A percentile compares a stretch with the other conserved stretches of the same genome.
Evolutionary conservation across 257 asterid genomes (phyloP).

Genomic region (Haberlea rhodopensis): DNA sequence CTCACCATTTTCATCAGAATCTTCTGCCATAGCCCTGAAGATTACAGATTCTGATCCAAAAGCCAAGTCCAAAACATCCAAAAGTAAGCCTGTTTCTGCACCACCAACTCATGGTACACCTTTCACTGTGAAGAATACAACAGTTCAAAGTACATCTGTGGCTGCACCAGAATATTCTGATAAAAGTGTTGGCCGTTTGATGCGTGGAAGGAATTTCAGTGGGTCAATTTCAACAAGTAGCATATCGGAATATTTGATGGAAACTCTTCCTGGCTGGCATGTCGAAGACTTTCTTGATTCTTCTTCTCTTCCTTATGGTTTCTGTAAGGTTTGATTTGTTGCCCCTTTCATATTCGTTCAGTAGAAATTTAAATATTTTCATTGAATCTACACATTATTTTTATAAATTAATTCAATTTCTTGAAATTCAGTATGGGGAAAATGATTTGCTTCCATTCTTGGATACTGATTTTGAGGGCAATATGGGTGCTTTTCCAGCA

Average conservation of each 20-base stretch:
- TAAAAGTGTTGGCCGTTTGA: slow-evolving; percentile 21
- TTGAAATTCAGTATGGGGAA: slow-evolving; percentile 40
- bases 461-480: slow-evolving; percentile 41
- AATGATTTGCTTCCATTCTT: slow-evolving; percentile 49
- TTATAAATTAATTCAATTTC: not conserved
- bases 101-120: slow-evolving; percentile 22
- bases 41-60: slow-evolving; percentile 36
- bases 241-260: slow-evolving; percentile 78
- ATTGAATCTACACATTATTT: not conserved
- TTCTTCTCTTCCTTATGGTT: slow-evolving; percentile 42
- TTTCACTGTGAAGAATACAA: slow-evolving; percentile 30
- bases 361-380: not conserved
- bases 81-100: slow-evolving; percentile 18
- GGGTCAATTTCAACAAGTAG: slow-evolving; percentile 42
- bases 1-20: not conserved
- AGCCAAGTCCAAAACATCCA: slow-evolving; percentile 29
- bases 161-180: slow-evolving; percentile 17
- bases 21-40: slow-evolving; percentile 8
- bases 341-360: not conserved
- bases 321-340: slow-evolving; percentile 53
- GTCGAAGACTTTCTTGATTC: slow-evolving; percentile 80
- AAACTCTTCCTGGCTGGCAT: slow-evolving; percentile 84
- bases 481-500: slow-evolving; percentile 30
- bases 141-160: slow-evolving; percentile 10
- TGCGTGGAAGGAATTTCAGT: slow-evolving; percentile 21